A percentile compares a stretch with the other conserved stretches of the same genome.
phyloP scores from a whole-genome alignment of 2,329 filamentous ascomycete genomes.

The Dissoconium aciculare region DNA sequence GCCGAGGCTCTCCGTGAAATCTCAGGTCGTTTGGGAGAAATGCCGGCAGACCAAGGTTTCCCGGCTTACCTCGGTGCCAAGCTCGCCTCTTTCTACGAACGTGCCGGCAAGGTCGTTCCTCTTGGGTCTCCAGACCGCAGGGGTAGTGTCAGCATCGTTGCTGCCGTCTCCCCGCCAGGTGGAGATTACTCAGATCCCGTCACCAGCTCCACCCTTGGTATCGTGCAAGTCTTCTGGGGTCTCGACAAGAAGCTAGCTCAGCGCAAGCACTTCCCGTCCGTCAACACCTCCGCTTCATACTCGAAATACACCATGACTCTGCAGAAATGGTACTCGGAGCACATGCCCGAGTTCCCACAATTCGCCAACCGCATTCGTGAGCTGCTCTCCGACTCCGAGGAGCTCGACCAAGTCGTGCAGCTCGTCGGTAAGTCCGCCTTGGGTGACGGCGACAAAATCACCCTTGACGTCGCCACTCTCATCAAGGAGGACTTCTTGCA shows the following conservation, averaged over 20 bases:
- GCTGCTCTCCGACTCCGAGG: conserved; percentile 85
- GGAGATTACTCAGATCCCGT: conserved; percentile 99
- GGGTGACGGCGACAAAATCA: conserved; percentile 96
- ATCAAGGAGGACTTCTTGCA: conserved; percentile 98
- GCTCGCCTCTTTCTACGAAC: conserved; percentile 97
- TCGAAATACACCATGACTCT: conserved; percentile 85
- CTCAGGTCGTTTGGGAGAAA: conserved; percentile 95
- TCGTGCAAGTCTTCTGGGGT: conserved; percentile 99
- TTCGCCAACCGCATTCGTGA: conserved; percentile 88
- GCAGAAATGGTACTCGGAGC: conserved; percentile 87
- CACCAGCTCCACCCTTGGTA: conserved; percentile 81
- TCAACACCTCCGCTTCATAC: conserved; percentile 91
- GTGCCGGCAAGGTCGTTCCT: conserved; percentile 72
- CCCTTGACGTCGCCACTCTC: conserved; percentile 75
- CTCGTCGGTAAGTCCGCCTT: conserved; percentile 94
- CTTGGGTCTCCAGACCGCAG: conserved; percentile 78
- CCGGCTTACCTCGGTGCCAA: conserved; percentile 93
- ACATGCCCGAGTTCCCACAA: conserved; percentile 84
- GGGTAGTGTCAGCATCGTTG: conserved; percentile 94
- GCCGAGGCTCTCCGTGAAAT: conserved; percentile 97
- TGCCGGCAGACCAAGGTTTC: conserved; percentile 99
- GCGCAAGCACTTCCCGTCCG: conserved; percentile 96
- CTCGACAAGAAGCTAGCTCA: conserved; percentile 98
- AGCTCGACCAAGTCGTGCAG: conserved; percentile 96
- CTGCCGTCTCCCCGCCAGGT: conserved; percentile 89